Conservation (phyloP, 768 basidiomycete species). For the Rickenella mellea region DNA sequence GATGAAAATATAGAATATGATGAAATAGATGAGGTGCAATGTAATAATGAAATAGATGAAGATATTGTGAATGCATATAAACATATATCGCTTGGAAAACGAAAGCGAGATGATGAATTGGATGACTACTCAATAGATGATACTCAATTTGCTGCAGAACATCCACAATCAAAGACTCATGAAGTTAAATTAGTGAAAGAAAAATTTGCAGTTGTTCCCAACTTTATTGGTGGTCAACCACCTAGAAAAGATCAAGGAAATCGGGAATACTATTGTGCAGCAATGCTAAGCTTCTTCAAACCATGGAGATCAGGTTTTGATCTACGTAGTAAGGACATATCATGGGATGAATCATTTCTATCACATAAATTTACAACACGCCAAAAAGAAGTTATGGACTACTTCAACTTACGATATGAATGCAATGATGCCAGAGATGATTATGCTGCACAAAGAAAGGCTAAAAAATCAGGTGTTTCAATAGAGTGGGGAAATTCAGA, state of each 20-base stretch:
- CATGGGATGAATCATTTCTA: conserved; percentile 14
- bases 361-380: conserved; percentile 7
- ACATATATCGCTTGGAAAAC: not conserved
- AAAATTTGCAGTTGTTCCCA: conserved; percentile 10
- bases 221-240: conserved; percentile 19
- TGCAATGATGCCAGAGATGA: conserved; percentile 23
- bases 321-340: conserved; percentile 9
- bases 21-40: too few relatives aligned
- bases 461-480: too few relatives aligned
- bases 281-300: conserved; percentile 22
- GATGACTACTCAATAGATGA: not conserved
- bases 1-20: conserved; percentile 1
- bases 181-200: conserved; percentile 4
- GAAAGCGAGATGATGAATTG: not conserved
- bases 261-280: conserved; percentile 20
- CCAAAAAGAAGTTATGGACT: conserved; percentile 13
- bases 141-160: conserved; percentile 9
- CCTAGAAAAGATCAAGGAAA: conserved; percentile 21
- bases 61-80: not conserved
- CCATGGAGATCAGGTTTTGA: conserved; percentile 17
- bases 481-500: too few relatives aligned
- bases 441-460: conserved; percentile 10
- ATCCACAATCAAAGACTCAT: conserved; percentile 19
- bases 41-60: too few relatives aligned
- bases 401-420: conserved; percentile 19